These are phyloP conservation scores for Lactuca saligna DNA, from an alignment of 129 eudicot genomes.

Conservation along the genomic window DNA sequence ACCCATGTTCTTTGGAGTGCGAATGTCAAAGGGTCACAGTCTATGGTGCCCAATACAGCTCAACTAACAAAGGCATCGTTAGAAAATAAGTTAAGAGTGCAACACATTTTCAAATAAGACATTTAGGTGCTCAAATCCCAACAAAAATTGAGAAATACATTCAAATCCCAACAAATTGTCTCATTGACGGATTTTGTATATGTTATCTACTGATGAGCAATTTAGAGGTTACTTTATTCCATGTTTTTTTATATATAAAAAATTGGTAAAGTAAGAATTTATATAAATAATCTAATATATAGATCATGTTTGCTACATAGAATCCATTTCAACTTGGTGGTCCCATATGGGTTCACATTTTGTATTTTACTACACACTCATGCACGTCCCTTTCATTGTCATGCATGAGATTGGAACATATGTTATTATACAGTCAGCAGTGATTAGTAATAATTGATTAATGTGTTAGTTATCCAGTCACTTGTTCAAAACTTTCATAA, in stretches of 20 bases:
- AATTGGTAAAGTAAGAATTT: no score
- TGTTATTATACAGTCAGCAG: slow-evolving; percentile 20
- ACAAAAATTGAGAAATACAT: no score
- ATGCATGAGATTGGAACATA: slow-evolving; percentile 8
- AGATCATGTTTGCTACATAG: background rate
- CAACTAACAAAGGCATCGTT: slow-evolving; percentile 12
- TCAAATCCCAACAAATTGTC: no score
- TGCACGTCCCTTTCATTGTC: slow-evolving; percentile 10
- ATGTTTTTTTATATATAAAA: no score
- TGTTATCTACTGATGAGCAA: no score
- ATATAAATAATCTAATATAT: no score
- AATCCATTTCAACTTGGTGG: background rate
- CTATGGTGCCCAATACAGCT: slow-evolving; percentile 10
- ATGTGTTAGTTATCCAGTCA: slow-evolving; percentile 16
- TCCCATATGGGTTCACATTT: background rate
- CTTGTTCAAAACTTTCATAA: background rate
- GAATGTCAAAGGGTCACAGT: slow-evolving; percentile 21
- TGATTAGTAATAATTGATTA: background rate
- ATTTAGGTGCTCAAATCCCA: no score
- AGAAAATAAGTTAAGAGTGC: no score
- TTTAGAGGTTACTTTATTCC: no score
- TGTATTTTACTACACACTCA: background rate
- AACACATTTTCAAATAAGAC: no score
- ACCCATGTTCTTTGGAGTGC: slow-evolving; percentile 29
- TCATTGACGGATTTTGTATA: no score